Base-by-base conservation (phyloP, 306 rosid genomes). In the Cicer chorassanicum region DNA sequence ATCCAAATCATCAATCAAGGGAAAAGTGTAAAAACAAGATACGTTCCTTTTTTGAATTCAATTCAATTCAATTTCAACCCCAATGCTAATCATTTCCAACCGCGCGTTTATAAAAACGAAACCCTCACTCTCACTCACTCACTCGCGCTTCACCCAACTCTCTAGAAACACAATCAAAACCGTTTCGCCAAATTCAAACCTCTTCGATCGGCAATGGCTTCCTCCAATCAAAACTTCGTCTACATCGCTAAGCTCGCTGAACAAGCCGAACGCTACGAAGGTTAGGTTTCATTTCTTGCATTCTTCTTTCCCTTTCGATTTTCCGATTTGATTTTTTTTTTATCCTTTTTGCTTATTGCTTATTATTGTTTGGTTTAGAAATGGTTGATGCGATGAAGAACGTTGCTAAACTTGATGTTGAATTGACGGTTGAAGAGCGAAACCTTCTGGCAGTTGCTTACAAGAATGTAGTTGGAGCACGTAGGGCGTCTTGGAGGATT, bases 201-300 rank as follows among this genome's bases (percentile, higher is more conserved):
- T 60, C 16, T 0, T 2, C 3, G 86, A 84, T 78, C 82, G 45
- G 46, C 85, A 59, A 85, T 83, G 91, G 88, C 90, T 1, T 75
- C 88, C 82, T 21, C 82, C 57, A 78, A 88, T 10, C 89, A 89
- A 62, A 86, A 39, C 82, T 74, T 68, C 70, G 86, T 89, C 73
- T 89, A 89, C 85, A 54, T 49, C 57, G 92, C 92, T 42, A 88
- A 88, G 85, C 88, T 88, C 34, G 87, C 90, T n/a, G 90, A 88
- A 66, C 90, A 89, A 68, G 92, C 92, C 38, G 92, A 88, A 69
- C 92, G 92, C 81, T 86, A 88, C 59, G 92, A 88, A 44, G 72
- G 72, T 66, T 44, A 9, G 85, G 83, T 85, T 4, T 7, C 57
- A 0, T 1, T 39, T 14, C 45, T 62, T 19, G 13, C 53, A 18